These are phyloP conservation scores for Cystobasidiaceae sp. DNA, from an alignment of 1,284 basidiomycete genomes.

Conservation along the genomic window DNA sequence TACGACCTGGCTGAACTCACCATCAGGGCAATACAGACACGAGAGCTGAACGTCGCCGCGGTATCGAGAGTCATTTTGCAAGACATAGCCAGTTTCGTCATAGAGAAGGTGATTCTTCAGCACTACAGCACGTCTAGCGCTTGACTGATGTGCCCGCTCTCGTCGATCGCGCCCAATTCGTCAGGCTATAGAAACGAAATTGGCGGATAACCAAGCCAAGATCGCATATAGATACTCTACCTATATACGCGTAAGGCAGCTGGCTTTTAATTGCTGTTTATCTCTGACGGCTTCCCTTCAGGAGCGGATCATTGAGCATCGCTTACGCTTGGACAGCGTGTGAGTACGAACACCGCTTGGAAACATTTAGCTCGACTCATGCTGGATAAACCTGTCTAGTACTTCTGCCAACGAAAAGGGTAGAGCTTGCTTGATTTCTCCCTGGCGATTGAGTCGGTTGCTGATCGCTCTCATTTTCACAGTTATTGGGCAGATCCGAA, in stretches of 20 bases:
- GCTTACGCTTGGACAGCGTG: not conserved
- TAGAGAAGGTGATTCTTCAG: not conserved
- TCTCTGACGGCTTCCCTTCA: not conserved
- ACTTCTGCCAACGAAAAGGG: constrained; percentile 2
- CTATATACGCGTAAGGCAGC: not conserved
- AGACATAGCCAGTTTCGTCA: not conserved
- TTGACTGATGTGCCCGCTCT: not conserved
- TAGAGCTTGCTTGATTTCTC: not conserved
- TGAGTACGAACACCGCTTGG: no score
- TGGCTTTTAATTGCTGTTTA: not conserved
- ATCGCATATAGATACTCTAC: not conserved
- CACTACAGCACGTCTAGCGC: not conserved
- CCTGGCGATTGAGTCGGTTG: not conserved
- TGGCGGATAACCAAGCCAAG: not conserved
- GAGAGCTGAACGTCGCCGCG: not conserved
- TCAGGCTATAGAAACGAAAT: not conserved
- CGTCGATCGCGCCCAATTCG: not conserved
- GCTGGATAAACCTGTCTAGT: no score
- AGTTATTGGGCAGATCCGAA: not conserved
- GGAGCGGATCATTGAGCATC: not conserved
- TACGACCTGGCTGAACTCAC: not conserved
- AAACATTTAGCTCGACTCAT: no score
- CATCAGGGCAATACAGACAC: not conserved
- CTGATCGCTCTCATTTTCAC: not conserved
- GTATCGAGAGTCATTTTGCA: not conserved